A percentile compares a stretch with the other conserved stretches of the same genome.
Conservation (phyloP, 1,139 yeast species). For the Yamadazyma sp. region DNA sequence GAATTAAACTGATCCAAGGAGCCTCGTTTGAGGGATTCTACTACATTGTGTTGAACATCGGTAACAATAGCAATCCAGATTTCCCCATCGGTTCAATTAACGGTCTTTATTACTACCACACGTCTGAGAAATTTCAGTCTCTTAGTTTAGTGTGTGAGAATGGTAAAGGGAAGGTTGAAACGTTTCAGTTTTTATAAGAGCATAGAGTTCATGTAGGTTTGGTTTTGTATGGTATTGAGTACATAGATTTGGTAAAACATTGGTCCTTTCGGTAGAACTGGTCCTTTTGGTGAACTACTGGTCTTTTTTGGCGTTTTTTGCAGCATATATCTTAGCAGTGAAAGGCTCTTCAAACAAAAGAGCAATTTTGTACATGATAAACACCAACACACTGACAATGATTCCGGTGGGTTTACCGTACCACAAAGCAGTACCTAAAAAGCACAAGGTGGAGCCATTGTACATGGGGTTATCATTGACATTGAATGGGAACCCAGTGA, state of each 20-base stretch:
- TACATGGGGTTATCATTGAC: slow-evolving; percentile 94
- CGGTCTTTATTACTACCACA: slow-evolving; percentile 80
- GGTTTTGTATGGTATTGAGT: not conserved
- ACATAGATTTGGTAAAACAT: not conserved
- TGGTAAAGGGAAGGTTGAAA: slow-evolving; percentile 16
- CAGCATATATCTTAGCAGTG: slow-evolving; percentile 66
- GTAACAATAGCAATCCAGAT: slow-evolving; percentile 28
- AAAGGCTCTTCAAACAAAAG: slow-evolving; percentile 92
- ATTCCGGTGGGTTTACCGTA: slow-evolving; percentile 90
- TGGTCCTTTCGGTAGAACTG: no score
- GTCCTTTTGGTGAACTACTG: slow-evolving; percentile 3
- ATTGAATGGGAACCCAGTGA: slow-evolving; percentile 93
- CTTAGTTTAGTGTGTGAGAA: slow-evolving; percentile 31
- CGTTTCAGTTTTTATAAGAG: slow-evolving; percentile 13
- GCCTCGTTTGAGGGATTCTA: slow-evolving; percentile 94
- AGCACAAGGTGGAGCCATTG: slow-evolving; percentile 85
- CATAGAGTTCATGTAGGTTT: not conserved
- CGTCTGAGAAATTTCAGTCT: slow-evolving; percentile 73
- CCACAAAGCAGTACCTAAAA: slow-evolving; percentile 87
- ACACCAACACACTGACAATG: slow-evolving; percentile 68
- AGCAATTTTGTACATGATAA: slow-evolving; percentile 80
- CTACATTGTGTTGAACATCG: slow-evolving; percentile 78
- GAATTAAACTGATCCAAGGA: slow-evolving; percentile 64
- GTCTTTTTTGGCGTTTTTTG: slow-evolving; percentile 10
- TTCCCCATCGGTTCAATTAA: slow-evolving; percentile 55